phyloP scores from a whole-genome alignment of 352 stramenopile genomes.

The Phytophthora uliginosa region DNA sequence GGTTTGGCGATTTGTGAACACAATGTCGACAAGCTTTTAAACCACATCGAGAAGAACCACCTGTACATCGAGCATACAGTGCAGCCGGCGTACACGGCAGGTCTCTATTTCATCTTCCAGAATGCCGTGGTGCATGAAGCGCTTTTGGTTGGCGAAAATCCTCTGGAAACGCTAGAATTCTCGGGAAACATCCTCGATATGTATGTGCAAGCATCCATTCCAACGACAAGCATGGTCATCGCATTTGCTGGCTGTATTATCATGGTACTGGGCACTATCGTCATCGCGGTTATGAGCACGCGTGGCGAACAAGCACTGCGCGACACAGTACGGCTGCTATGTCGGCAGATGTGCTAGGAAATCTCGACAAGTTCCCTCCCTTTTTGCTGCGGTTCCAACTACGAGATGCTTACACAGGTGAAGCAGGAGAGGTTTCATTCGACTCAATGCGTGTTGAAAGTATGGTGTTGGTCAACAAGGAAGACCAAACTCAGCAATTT shows the following conservation, averaged over 20 bases:
- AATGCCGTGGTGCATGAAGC: slow-evolving; percentile 26
- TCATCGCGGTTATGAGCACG: neutral
- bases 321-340: slow-evolving; percentile 6
- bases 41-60: slow-evolving; percentile 42
- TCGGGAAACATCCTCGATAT: slow-evolving; percentile 20
- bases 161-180: slow-evolving; percentile 8
- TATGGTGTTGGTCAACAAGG: slow-evolving; percentile 6
- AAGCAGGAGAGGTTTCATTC: neutral
- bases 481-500: slow-evolving; percentile 7
- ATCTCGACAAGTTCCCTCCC: slow-evolving; percentile 18
- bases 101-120: slow-evolving; percentile 50
- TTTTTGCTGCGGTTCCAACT: slow-evolving; percentile 17
- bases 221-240: slow-evolving; percentile 6
- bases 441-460: slow-evolving; percentile 14
- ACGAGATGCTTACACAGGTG: slow-evolving; percentile 2
- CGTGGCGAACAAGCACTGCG: neutral
- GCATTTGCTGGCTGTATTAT: slow-evolving; percentile 7
- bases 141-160: neutral
- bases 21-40: neutral
- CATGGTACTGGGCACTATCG: slow-evolving; percentile 7
- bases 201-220: slow-evolving; percentile 20
- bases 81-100: slow-evolving; percentile 43
- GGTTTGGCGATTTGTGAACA: neutral
- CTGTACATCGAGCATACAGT: slow-evolving; percentile 50
- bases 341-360: slow-evolving; percentile 13